Percentiles rank a stretch among this genome's conserved stretches.
Conservation (phyloP, 352 stramenopile species). For the Globisporangium lucens region DNA sequence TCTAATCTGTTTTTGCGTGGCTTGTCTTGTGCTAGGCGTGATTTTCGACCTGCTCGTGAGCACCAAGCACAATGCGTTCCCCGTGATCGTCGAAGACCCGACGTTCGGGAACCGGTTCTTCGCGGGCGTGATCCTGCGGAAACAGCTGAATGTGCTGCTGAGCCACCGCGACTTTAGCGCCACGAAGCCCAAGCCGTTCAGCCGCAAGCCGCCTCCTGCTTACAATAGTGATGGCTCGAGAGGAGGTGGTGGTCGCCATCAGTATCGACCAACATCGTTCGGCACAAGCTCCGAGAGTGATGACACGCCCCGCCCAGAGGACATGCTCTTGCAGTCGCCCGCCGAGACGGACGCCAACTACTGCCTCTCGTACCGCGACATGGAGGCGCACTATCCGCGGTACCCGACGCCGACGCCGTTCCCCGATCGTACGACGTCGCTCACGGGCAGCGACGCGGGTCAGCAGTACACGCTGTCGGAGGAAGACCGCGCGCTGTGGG, state of each 20-base stretch:
- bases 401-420: slow-evolving; percentile 67
- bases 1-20: not conserved
- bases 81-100: slow-evolving; percentile 82
- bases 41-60: slow-evolving; percentile 92
- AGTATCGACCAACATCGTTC: not conserved
- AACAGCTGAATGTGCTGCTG: slow-evolving; percentile 79
- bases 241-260: slow-evolving; percentile 21
- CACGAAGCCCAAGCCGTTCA: slow-evolving; percentile 75
- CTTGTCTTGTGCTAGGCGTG: slow-evolving; percentile 32
- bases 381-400: slow-evolving; percentile 80
- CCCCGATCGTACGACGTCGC: slow-evolving; percentile 15
- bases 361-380: slow-evolving; percentile 78
- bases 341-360: slow-evolving; percentile 30
- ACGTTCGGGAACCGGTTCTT: slow-evolving; percentile 84
- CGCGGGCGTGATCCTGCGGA: slow-evolving; percentile 74
- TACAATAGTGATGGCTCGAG: slow-evolving; percentile 18
- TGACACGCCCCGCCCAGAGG: slow-evolving; percentile 35
- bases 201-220: slow-evolving; percentile 53
- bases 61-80: slow-evolving; percentile 86
- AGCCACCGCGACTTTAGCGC: slow-evolving; percentile 59
- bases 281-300: slow-evolving; percentile 23
- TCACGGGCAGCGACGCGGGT: slow-evolving; percentile 21
- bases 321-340: slow-evolving; percentile 38
- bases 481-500: slow-evolving; percentile 89
- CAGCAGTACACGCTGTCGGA: slow-evolving; percentile 54